Evolutionary conservation across 2,329 filamentous ascomycete genomes (phyloP), one percentile per base, ranked within the genome.

Genomic region (Geosmithia flava): DNA sequence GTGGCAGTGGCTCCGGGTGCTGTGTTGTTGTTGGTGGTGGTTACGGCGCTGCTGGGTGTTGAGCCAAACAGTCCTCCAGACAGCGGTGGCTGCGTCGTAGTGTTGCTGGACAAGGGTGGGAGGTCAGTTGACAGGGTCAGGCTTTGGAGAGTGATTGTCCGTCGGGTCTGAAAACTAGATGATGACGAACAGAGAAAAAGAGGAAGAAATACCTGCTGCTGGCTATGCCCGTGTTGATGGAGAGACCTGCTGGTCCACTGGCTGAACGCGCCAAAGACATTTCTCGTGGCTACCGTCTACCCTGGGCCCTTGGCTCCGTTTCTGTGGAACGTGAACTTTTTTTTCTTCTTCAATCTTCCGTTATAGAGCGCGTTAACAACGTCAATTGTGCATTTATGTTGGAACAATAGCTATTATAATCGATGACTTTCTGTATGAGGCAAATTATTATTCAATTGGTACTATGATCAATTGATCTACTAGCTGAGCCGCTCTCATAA

Each of bases 221-320:
- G 53, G 78, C 78, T 50, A 75, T 68, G 53, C 71, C 73, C 17
- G 78, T 27, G 64, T 82, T 83, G 64, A 82, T 81, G 58, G 74
- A 79, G 53, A 82, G 69, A 58, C 75, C 76, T 53, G 69, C 74
- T 52, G 76, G 76, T 57, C 74, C 76, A 61, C 76, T 80, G 50
- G 74, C 72, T 55, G 77, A 80, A 61, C 76, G 71, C 50, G 69
- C 70, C 59, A 75, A 63, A 59, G 71, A 70, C 71, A 75, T 75
- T 23, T 23, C 19, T 44, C 20, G 20, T 16, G 13, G 15, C 6
- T 20, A 10, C 20, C 42, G 42, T 44, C 20, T 44, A 44, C 42
- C 33, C 33, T 37, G 33, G 33, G 33, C 33, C 33, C 33, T 37
- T 15, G 42, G 20, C 42, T 44, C 42, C n/a, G 42, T 20, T 27